phyloP scores from a whole-genome alignment of 2,329 filamentous ascomycete genomes.

The Pseudogymnoascus sp. region DNA sequence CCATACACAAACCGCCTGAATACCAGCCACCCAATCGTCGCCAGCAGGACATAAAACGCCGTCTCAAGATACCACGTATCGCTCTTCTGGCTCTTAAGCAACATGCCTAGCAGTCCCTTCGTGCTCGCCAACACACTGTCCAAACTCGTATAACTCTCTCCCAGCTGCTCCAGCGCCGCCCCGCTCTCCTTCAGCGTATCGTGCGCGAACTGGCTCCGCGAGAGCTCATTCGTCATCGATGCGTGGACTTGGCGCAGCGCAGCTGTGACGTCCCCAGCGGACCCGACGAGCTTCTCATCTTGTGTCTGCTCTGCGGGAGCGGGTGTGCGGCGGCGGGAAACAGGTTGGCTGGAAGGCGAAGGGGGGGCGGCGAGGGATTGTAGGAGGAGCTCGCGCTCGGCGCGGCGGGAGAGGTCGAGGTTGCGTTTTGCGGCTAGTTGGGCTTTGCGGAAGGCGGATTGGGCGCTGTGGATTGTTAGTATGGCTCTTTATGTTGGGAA shows the following conservation, averaged over 20 bases:
- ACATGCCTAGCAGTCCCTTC: slow-evolving; percentile 63
- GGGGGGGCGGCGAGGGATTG: slow-evolving; percentile 47
- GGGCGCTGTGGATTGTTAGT: slow-evolving; percentile 33
- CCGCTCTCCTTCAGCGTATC: slow-evolving; percentile 81
- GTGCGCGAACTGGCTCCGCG: slow-evolving; percentile 80
- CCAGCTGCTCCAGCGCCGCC: slow-evolving; percentile 69
- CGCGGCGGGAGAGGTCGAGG: slow-evolving; percentile 62
- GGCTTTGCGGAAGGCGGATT: slow-evolving; percentile 69
- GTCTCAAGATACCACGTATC: slow-evolving; percentile 98
- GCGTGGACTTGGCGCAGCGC: slow-evolving; percentile 79
- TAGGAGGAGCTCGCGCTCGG: slow-evolving; percentile 69
- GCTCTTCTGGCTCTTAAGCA: slow-evolving; percentile 83
- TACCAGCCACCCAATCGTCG: slow-evolving; percentile 74
- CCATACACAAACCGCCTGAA: slow-evolving; percentile 82
- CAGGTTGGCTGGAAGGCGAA: slow-evolving; percentile 22
- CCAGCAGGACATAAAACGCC: slow-evolving; percentile 71
- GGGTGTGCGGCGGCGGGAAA: slow-evolving; percentile 31
- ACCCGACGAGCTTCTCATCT: slow-evolving; percentile 63
- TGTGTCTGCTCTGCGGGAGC: slow-evolving; percentile 33
- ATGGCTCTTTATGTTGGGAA: background rate
- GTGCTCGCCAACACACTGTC: slow-evolving; percentile 70
- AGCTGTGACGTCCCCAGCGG: slow-evolving; percentile 74
- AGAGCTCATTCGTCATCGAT: slow-evolving; percentile 76
- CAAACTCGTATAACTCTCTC: slow-evolving; percentile 71
- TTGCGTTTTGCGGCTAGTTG: slow-evolving; percentile 71